Evolutionary conservation across 73 alveolate genomes (phyloP), one percentile per base, ranked within the genome.

Genomic region (Halteria grandinella): DNA sequence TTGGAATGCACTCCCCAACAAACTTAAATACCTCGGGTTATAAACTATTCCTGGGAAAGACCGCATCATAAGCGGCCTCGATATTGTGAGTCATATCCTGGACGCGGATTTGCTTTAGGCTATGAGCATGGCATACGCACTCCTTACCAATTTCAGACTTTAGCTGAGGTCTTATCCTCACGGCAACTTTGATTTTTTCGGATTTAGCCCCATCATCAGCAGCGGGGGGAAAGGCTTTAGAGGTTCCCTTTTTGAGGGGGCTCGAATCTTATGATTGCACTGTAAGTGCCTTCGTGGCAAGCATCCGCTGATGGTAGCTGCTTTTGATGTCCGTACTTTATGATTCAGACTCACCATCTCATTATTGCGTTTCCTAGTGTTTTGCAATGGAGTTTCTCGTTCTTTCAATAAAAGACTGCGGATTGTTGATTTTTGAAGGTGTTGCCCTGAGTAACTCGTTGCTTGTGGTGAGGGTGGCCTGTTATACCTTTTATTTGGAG

Each of bases 31-130:
- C 72, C 33, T 72, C 87, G 48, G 36, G 31, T 33, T 83, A 44
- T n/a, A 45, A 1, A 0, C 66, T 62, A 7, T 79, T 69, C 3
- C 44, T 20, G 6, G 69, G 43, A 34, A 83, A 83, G 10, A 74
- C 79, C 44, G 49, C 44, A 60, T 83, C 92, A 40, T 83, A 83
- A 15, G 69, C 74, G 45, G 71, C 63, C 44, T 41, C 81, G 11
- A 48, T 53, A 1, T 55, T 32, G 54, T 73, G 74, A 27, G 75
- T 54, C 28, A 52, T 5, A 55, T 73, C 85, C 15, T 58, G 24
- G 11, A 73, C 75, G 37, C 64, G 32, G 40, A 73, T 73, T 51
- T 32, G 11, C 44, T 24, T 55, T 29, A 41, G 32, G 40, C 49
- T 44, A 25, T 37, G 49, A 1, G 49, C 64, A 29, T 12, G 32